phyloP scores from a whole-genome alignment of 2,329 filamentous ascomycete species.

The Clonostachys solani region DNA sequence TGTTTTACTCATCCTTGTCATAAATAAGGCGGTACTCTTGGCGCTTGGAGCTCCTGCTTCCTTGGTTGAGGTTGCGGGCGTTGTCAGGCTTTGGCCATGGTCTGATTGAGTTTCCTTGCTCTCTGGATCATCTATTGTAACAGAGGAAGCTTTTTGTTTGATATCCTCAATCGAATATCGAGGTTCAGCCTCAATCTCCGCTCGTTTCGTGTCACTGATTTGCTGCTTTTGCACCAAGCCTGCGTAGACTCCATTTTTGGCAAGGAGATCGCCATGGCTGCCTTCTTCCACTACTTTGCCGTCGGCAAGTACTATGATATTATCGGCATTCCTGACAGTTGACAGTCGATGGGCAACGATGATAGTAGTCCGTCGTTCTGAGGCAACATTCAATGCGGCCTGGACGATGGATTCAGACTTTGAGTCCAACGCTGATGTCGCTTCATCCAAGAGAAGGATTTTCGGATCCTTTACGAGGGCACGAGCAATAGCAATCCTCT shows the following conservation, averaged over 20 bases:
- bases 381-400: slow-evolving; percentile 81
- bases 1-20: no score
- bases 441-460: slow-evolving; percentile 63
- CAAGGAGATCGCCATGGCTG: slow-evolving; percentile 75
- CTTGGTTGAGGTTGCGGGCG: no score
- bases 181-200: no score
- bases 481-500: slow-evolving; percentile 55
- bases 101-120: no score
- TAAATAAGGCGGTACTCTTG: no score
- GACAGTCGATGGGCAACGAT: slow-evolving; percentile 94
- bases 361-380: slow-evolving; percentile 82
- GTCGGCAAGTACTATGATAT: slow-evolving; percentile 87
- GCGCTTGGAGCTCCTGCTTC: no score
- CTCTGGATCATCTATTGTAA: no score
- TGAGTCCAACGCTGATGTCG: slow-evolving; percentile 82
- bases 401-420: slow-evolving; percentile 61
- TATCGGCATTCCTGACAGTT: slow-evolving; percentile 90
- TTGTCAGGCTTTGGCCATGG: no score
- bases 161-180: no score
- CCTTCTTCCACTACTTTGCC: slow-evolving; percentile 92
- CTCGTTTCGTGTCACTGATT: no score
- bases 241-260: slow-evolving; percentile 61
- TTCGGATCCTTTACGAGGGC: slow-evolving; percentile 31
- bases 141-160: no score
- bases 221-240: no score